These are phyloP conservation scores for Bjerkandera adusta DNA, from an alignment of 1,284 basidiomycete genomes.

Conservation along the genomic window DNA sequence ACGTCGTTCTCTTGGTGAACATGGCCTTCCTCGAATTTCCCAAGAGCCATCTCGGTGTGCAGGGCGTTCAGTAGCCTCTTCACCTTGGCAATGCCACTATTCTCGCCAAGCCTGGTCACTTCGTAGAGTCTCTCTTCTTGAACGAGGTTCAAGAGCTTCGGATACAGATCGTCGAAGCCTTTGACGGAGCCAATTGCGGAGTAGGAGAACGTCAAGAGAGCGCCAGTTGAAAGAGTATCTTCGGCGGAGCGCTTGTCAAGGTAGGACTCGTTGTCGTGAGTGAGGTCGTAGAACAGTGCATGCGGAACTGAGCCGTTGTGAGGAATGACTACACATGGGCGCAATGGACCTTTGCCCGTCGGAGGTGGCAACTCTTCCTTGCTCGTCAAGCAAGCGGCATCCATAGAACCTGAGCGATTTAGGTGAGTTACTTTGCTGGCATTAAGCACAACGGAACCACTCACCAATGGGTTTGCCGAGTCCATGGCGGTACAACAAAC, in stretches of 20 bases:
- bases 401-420: conserved; percentile 76
- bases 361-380: conserved; percentile 75
- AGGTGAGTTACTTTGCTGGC: neutral
- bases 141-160: conserved; percentile 86
- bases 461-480: conserved; percentile 87
- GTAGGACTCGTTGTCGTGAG: conserved; percentile 94
- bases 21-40: conserved; percentile 85
- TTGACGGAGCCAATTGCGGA: conserved; percentile 90
- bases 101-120: conserved; percentile 45
- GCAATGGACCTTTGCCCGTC: conserved; percentile 74
- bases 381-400: conserved; percentile 77
- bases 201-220: conserved; percentile 83
- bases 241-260: conserved; percentile 88
- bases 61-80: conserved; percentile 86
- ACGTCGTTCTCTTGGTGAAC: conserved; percentile 95
- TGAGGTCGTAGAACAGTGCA: conserved; percentile 90
- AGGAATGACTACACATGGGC: conserved; percentile 73
- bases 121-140: conserved; percentile 81
- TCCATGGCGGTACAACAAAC: conserved; percentile 84
- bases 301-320: conserved; percentile 86
- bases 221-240: conserved; percentile 89
- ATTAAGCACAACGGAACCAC: conserved; percentile 20
- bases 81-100: conserved; percentile 73
- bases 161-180: conserved; percentile 96
- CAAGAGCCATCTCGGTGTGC: conserved; percentile 86